Evolutionary conservation across 2,329 filamentous ascomycete species (phyloP), one percentile per base, ranked within the genome.

Genomic region (Volutella citrinella): DNA sequence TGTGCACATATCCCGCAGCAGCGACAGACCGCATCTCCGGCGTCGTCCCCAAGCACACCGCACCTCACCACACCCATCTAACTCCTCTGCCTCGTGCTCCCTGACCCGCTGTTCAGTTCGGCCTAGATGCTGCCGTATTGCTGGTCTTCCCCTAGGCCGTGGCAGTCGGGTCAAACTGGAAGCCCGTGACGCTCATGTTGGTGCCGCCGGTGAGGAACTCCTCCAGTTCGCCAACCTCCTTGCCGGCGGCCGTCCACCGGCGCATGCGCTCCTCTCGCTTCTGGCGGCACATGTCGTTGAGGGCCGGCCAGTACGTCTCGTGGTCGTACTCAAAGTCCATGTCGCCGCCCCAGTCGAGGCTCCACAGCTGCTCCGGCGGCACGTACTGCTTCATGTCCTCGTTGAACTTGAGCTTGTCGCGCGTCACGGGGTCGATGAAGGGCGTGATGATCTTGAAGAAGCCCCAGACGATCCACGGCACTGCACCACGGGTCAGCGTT

Each of bases 381-480:
- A 98, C 84, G 59, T 89, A 88, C 48, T 85, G 71, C 49, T 74
- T 75, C 69, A 95, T 82, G 57, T 94, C 85, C 61, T 95, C 89
- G 70, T 97, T 96, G 74, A 95, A 96, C 69, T 93, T 94, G 68
- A 98, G 82, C 72, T 98, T 98, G 56, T 93, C 82, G 38, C 86
- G 81, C 9, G 93, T 98, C 52, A 90, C 69, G 7, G 93, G 93
- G 63, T 98, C 93, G 65, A 98, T 95, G 65, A 98, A 96, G 23
- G 91, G 89, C 5, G 81, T 89, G 65, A 98, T 90, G 52, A 96
- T 70, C 65, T 95, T 96, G 75, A 97, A 95, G 74, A 98, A 98
- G 31, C 86, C 86, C 62, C 79, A 83, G 42, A 97, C 87, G 45
- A 95, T 76, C 80, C 87, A 96, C 1, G 91, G 91, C 30, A 95